Evolutionary conservation across 768 basidiomycete genomes (phyloP).

Genomic region (Leccinum truebloodii): DNA sequence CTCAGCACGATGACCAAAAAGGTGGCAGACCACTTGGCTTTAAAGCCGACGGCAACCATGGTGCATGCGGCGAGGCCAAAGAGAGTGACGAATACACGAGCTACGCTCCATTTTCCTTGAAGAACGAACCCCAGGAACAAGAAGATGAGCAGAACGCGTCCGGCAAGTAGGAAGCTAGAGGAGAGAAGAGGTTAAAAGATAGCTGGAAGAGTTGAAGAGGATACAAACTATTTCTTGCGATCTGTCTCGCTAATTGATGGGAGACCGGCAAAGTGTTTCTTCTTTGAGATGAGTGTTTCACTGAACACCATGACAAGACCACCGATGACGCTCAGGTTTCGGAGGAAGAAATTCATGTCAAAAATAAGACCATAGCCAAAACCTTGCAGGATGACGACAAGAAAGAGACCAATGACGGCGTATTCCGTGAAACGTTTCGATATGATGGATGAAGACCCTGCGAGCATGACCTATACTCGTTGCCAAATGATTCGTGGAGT

Average conservation of each 20-base stretch:
- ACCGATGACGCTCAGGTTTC: slow-evolving; percentile 96
- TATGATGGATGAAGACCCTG: slow-evolving; percentile 83
- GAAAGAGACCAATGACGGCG: slow-evolving; percentile 86
- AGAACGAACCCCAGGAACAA: slow-evolving; percentile 97
- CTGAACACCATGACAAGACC: slow-evolving; percentile 99
- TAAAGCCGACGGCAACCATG: slow-evolving; percentile 99
- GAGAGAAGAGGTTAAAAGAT: slow-evolving; percentile 2
- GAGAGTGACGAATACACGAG: slow-evolving; percentile 83
- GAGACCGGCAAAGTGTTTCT: slow-evolving; percentile 87
- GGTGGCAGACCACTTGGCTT: slow-evolving; percentile 97
- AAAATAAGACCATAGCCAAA: slow-evolving; percentile 99
- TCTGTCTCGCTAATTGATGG: slow-evolving; percentile 92
- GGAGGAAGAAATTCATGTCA: slow-evolving; percentile 99
- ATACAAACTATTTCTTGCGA: slow-evolving; percentile 93
- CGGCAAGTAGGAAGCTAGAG: slow-evolving; percentile 90
- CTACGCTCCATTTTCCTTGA: slow-evolving; percentile 88
- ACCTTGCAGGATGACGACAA: slow-evolving; percentile 92
- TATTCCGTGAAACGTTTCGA: slow-evolving; percentile 85
- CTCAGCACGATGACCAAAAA: slow-evolving; percentile 93
- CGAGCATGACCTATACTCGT: slow-evolving; percentile 75
- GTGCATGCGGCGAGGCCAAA: slow-evolving; percentile 88
- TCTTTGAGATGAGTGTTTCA: slow-evolving; percentile 88
- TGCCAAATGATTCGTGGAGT: not conserved
- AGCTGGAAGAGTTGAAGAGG: not conserved
- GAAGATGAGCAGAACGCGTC: slow-evolving; percentile 97